Base-by-base conservation (phyloP, 768 basidiomycete genomes). In the Russula brevipes region DNA sequence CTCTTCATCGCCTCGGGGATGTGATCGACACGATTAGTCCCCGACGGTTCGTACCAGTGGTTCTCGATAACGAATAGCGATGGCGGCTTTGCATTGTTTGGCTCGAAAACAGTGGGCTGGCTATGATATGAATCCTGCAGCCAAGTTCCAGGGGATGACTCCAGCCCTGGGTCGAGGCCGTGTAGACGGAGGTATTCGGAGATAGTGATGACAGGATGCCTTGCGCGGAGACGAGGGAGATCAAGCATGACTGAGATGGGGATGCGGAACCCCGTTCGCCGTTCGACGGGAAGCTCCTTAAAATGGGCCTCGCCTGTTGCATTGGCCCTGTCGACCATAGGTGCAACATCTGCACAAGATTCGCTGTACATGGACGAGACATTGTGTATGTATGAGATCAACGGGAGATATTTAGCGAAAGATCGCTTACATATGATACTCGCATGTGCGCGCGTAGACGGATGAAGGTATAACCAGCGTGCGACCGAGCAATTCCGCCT, bases 371-470 rank as follows among this genome's bases (percentile, higher is more conserved):
- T 1, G 24, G 10, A 35, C n/a, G n/a, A 56, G 41, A 45, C 4
- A 10, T 2, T 42, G 17, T 31, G n/a, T 4, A 16, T 24, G 24
- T 24, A 59, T 51, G n/a, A 47, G 6, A 35, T 38, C 7, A 66
- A 1, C 64, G 69, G 44, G 12, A 38, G 42, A 3, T 2, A 38
- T 1, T 24, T 24, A 24, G 24, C 24, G 46, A 31, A 9, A 33
- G n/a, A n/a, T 17, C 5, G 68, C 76, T 41, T 59, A 75, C 76
- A 73, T 73, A 51, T 72, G 70, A 55, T 75, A 79, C 63, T 79
- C 78, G 67, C 80, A 81, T 1, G 76, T 72, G 52, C 80, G 76
- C 11, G 79, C 79, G 46, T 81, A 81, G 57, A 81, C 73, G 63
- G 74, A 77, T 2, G 80, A 76, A 6, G 80, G 80, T 45, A 81